A percentile compares a stretch with the other conserved stretches of the same genome.
Evolutionary conservation across 1,139 yeast species (phyloP).

Genomic region (Magnusiomyces tetraspermus): DNA sequence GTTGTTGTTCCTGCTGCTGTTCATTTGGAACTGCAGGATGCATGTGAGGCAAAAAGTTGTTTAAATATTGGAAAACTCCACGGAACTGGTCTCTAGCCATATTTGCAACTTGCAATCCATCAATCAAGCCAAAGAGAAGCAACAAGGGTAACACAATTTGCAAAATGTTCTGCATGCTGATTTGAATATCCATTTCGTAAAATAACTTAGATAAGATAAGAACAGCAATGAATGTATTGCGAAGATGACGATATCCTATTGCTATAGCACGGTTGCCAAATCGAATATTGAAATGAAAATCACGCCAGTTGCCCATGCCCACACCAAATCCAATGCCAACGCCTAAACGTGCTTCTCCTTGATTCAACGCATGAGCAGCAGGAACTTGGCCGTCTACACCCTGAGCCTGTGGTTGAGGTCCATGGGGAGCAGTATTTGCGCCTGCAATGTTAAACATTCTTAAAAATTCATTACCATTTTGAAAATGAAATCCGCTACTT

Average conservation of each 20-base stretch:
- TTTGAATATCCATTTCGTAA: not conserved
- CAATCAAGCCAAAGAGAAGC: not conserved
- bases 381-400: not conserved
- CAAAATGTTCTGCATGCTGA: not conserved
- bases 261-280: not conserved
- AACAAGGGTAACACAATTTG: not conserved
- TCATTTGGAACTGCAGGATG: conserved; percentile 2
- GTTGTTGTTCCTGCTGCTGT: not conserved
- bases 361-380: conserved; percentile 1
- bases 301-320: not conserved
- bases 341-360: not conserved
- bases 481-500: not conserved
- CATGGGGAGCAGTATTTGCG: not conserved
- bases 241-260: not conserved
- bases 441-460: not conserved
- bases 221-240: not conserved
- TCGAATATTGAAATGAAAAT: not conserved
- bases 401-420: not conserved
- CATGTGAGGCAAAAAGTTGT: not conserved
- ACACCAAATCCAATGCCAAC: not conserved
- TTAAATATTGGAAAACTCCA: not conserved
- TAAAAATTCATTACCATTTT: not conserved
- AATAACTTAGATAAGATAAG: not conserved
- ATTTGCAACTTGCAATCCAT: not conserved
- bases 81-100: not conserved